Percentiles rank a stretch among this genome's conserved stretches.
Conservation (phyloP, 352 stramenopile species). For the Phytophthora pseudosyringae region DNA sequence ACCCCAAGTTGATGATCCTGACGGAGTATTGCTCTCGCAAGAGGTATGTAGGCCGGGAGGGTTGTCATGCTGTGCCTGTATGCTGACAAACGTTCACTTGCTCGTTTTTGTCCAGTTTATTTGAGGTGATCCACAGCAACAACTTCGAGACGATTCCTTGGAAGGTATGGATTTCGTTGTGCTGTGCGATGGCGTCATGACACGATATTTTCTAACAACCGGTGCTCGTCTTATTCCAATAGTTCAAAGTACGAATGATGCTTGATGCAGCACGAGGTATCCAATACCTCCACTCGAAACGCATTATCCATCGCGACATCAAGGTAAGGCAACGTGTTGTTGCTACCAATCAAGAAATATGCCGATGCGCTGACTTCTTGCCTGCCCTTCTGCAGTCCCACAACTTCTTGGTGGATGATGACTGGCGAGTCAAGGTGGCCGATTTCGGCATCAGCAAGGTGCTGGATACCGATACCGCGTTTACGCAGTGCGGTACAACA, state of each 20-base stretch:
- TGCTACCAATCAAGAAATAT: background rate
- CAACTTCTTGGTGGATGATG: conserved; percentile 90
- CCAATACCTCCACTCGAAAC: conserved; percentile 87
- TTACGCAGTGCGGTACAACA: conserved; percentile 88
- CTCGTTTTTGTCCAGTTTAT: conserved; percentile 56
- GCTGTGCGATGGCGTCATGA: background rate
- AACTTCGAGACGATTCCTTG: conserved; percentile 91
- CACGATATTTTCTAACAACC: conserved; percentile 2
- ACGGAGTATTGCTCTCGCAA: conserved; percentile 91
- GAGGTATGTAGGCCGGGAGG: conserved; percentile 48
- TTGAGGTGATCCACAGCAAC: conserved; percentile 90
- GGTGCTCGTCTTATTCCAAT: conserved; percentile 6
- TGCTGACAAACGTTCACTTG: background rate
- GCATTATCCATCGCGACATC: conserved; percentile 91
- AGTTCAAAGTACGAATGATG: conserved; percentile 93
- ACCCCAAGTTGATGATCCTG: conserved; percentile 90
- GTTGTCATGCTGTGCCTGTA: background rate
- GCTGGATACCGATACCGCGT: conserved; percentile 83
- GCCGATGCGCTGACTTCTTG: conserved; percentile 5
- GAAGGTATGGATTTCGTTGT: conserved; percentile 58
- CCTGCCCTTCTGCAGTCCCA: conserved; percentile 61
- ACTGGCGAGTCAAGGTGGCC: conserved; percentile 90
- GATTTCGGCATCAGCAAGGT: conserved; percentile 92
- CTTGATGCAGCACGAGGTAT: conserved; percentile 89
- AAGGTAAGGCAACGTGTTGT: conserved; percentile 57